Percentiles rank a stretch among this genome's conserved stretches.
phyloP scores from a whole-genome alignment of 2,329 filamentous ascomycete species.

The Alternaria arbusti region DNA sequence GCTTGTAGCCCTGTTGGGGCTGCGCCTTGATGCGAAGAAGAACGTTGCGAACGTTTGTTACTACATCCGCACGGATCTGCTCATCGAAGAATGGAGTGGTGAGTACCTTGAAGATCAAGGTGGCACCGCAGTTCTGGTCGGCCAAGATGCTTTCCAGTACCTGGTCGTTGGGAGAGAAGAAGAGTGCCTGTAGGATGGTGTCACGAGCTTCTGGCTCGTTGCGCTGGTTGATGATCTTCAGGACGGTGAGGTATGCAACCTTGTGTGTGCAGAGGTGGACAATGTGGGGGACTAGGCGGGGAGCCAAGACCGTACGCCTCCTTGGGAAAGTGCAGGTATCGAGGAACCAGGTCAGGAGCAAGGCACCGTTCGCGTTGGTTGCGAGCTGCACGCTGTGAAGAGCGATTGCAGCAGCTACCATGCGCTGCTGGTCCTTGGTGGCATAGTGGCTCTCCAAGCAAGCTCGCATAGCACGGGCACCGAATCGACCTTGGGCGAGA shows the following conservation, averaged over 20 bases:
- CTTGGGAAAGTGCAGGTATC: slow-evolving; percentile 97
- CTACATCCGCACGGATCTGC: slow-evolving; percentile 81
- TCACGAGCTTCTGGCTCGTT: slow-evolving; percentile 92
- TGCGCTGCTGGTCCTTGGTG: slow-evolving; percentile 91
- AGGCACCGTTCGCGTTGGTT: slow-evolving; percentile 92
- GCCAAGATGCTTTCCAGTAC: slow-evolving; percentile 87
- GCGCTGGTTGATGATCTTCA: slow-evolving; percentile 98
- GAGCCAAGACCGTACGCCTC: slow-evolving; percentile 88
- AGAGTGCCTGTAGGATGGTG: slow-evolving; percentile 85
- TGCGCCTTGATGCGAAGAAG: slow-evolving; percentile 90
- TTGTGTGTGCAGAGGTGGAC: slow-evolving; percentile 98
- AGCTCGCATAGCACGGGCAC: slow-evolving; percentile 93
- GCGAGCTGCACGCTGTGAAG: slow-evolving; percentile 95
- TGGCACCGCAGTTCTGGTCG: slow-evolving; percentile 91
- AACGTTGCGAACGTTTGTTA: slow-evolving; percentile 90
- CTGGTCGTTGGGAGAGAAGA: slow-evolving; percentile 88
- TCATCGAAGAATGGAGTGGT: slow-evolving; percentile 98
- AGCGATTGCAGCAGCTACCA: slow-evolving; percentile 94
- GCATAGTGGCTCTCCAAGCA: slow-evolving; percentile 96
- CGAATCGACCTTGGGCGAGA: slow-evolving; percentile 88
- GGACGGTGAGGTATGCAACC: slow-evolving; percentile 93
- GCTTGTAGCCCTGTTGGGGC: slow-evolving; percentile 95
- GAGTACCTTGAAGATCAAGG: slow-evolving; percentile 96
- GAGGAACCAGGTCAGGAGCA: slow-evolving; percentile 95
- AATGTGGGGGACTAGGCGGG: slow-evolving; percentile 87